Conservation (phyloP, 805 yeast species). For the Wilhelminamyces savonicus region DNA sequence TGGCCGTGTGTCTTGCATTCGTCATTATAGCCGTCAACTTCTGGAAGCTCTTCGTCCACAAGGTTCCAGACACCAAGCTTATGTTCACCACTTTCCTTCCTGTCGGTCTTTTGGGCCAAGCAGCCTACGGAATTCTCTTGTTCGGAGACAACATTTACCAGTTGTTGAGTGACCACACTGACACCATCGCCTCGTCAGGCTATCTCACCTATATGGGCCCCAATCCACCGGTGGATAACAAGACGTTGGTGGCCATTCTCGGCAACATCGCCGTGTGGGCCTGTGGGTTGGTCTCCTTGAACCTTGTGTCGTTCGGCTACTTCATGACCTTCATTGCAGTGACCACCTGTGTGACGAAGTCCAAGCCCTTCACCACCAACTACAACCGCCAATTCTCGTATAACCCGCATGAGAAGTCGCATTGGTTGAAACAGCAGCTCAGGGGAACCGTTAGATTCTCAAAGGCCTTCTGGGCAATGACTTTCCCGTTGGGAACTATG, state of each 20-base stretch:
- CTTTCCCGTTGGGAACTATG: constrained; percentile 83
- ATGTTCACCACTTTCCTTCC: constrained; percentile 72
- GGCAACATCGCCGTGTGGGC: constrained; percentile 9
- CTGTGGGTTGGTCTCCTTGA: constrained; percentile 31
- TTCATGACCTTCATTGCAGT: constrained; percentile 38
- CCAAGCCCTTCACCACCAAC: constrained; percentile 25
- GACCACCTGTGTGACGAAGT: constrained; percentile 36
- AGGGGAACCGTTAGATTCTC: constrained; percentile 15
- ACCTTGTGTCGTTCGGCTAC: constrained; percentile 48
- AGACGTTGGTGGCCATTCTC: constrained; percentile 3
- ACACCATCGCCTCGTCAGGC: constrained; percentile 2
- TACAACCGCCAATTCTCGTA: constrained; percentile 17
- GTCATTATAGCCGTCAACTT: constrained; percentile 48
- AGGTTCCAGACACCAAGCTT: constrained; percentile 48
- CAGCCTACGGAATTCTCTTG: constrained; percentile 59
- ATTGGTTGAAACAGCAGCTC: constrained; percentile 3
- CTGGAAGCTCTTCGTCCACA: constrained; percentile 51
- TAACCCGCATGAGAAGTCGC: constrained; percentile 5
- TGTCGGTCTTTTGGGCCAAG: constrained; percentile 83
- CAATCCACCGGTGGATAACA: constrained; percentile 3
- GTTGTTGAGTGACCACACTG: constrained; percentile 10
- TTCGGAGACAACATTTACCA: constrained; percentile 40
- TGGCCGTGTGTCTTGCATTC: constrained; percentile 58
- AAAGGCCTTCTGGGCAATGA: constrained; percentile 62
- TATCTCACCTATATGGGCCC: constrained; percentile 6